These are phyloP conservation scores for Logfia minima DNA, from an alignment of 129 eudicot genomes.

Conservation along the genomic window DNA sequence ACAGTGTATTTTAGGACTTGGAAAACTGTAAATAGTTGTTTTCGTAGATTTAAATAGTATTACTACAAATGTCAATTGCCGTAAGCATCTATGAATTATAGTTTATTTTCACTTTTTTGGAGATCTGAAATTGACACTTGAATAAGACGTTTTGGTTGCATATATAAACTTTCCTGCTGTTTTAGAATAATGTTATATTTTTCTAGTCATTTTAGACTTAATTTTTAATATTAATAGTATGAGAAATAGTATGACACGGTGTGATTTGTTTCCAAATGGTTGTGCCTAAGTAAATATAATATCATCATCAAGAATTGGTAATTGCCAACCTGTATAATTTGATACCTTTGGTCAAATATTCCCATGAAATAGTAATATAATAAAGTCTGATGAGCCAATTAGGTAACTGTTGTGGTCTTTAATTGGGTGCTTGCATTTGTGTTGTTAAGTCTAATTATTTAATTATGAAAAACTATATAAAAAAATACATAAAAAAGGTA, in stretches of 20 bases:
- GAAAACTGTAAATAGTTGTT: not conserved
- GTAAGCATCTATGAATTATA: not conserved
- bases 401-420: not conserved
- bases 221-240: too few species aligned
- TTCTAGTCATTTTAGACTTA: not conserved
- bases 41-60: not conserved
- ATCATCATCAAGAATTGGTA: not conserved
- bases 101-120: not conserved
- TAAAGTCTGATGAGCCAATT: not conserved
- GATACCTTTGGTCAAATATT: constrained; percentile 26
- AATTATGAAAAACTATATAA: too few species aligned
- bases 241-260: not conserved
- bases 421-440: not conserved
- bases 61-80: constrained; percentile 2
- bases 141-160: constrained; percentile 4
- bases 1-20: not conserved
- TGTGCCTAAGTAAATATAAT: not conserved
- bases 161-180: not conserved
- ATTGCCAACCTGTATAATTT: constrained; percentile 31
- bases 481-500: too few species aligned
- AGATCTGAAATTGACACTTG: constrained; percentile 5
- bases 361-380: not conserved
- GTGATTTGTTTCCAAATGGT: constrained; percentile 1
- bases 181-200: not conserved
- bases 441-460: not conserved